phyloP scores from a whole-genome alignment of 2,329 filamentous ascomycete species.

The Trichoderma lentiforme region DNA sequence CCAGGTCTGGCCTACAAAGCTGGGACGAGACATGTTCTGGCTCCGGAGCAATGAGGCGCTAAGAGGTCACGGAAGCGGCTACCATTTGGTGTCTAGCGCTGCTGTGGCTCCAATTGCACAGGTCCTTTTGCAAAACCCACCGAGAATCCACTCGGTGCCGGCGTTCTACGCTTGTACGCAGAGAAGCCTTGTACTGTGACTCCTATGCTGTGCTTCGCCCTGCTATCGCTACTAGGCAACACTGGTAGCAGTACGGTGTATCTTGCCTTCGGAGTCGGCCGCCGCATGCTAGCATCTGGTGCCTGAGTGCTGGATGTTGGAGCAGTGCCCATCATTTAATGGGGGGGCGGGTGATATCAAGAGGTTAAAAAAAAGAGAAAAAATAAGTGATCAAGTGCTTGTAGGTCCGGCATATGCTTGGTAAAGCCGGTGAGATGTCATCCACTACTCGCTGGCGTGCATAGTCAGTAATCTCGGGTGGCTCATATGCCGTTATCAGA shows the following conservation, averaged over 20 bases:
- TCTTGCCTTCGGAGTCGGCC: conserved; percentile 1
- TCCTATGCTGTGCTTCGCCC: not conserved
- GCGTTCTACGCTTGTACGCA: conserved; percentile 12
- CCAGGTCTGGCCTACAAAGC: not conserved
- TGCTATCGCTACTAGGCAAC: not conserved
- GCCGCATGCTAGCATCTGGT: not conserved
- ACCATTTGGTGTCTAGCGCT: conserved; percentile 25
- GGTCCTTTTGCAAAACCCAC: conserved; percentile 29
- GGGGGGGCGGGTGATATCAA: not conserved
- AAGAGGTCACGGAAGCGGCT: conserved; percentile 20
- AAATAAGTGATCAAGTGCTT: not conserved
- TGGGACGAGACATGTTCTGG: conserved; percentile 7
- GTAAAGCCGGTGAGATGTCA: not conserved
- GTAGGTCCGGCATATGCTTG: not conserved
- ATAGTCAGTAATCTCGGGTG: not conserved
- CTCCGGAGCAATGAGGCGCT: conserved; percentile 16
- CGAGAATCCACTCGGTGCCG: conserved; percentile 14
- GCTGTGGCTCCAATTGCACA: conserved; percentile 18
- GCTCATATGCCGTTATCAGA: not conserved
- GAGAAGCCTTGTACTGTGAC: conserved; percentile 10
- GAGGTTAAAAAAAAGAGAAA: not conserved
- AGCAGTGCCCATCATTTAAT: not conserved
- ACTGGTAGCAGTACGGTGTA: not conserved
- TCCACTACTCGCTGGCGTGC: not conserved
- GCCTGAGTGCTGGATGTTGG: conserved; percentile 1